Conservation (phyloP, 768 basidiomycete genomes). For the Boletus reticulatus region DNA sequence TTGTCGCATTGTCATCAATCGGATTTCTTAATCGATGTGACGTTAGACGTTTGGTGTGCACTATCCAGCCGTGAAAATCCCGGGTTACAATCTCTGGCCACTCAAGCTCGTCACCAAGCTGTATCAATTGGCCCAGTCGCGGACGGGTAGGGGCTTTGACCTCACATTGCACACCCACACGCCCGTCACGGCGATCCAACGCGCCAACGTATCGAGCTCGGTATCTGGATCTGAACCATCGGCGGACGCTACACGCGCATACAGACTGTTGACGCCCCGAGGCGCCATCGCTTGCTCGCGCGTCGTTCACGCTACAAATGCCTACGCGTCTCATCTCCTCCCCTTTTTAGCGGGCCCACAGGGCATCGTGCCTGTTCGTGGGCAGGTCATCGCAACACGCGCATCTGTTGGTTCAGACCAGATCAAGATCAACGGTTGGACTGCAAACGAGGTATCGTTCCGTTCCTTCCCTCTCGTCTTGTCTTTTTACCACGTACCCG, state of each 20-base stretch:
- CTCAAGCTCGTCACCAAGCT: constrained; percentile 75
- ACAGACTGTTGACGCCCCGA: constrained; percentile 50
- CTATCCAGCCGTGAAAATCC: constrained; percentile 50
- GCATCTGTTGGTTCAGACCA: constrained; percentile 38
- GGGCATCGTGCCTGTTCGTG: constrained; percentile 69
- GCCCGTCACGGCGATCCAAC: constrained; percentile 51
- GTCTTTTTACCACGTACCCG: background rate
- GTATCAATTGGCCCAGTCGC: constrained; percentile 42
- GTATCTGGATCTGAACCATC: background rate
- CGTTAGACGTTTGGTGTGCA: constrained; percentile 33
- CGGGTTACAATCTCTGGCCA: constrained; percentile 72
- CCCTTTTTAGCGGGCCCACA: constrained; percentile 54
- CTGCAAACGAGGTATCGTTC: constrained; percentile 34
- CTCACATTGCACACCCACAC: constrained; percentile 72
- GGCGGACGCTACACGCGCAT: background rate
- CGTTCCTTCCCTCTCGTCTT: background rate
- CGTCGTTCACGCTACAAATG: constrained; percentile 88
- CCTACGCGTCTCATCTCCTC: constrained; percentile 74
- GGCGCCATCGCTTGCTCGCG: constrained; percentile 58
- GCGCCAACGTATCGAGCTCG: background rate
- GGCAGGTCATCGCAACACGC: constrained; percentile 57
- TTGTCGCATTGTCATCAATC: background rate
- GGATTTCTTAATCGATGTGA: background rate
- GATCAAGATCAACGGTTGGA: constrained; percentile 47
- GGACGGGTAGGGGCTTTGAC: constrained; percentile 30